phyloP scores from a whole-genome alignment of 768 basidiomycete genomes.

The Rhodosporidiobolus sp. region DNA sequence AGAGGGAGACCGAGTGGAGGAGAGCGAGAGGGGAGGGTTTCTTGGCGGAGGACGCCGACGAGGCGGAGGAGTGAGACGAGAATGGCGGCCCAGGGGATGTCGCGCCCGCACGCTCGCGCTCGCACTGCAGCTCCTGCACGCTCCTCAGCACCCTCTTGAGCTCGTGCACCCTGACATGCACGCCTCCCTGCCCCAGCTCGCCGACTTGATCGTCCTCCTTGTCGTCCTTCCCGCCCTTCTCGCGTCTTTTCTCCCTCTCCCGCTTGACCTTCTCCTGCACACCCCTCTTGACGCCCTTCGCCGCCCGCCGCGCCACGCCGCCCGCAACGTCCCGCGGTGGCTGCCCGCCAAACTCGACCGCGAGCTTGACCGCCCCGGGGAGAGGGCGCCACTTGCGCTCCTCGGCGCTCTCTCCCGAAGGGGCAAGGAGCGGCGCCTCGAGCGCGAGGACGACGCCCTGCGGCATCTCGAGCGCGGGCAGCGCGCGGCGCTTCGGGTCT shows the following conservation, averaged over 20 bases:
- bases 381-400: neutral
- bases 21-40: slow-evolving; percentile 8
- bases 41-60: neutral
- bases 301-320: neutral
- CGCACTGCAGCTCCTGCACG: neutral
- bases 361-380: neutral
- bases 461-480: slow-evolving; percentile 8
- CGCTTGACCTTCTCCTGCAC: neutral
- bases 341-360: slow-evolving; percentile 3
- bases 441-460: neutral
- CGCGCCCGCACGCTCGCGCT: neutral
- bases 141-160: slow-evolving; percentile 8
- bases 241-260: neutral
- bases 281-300: neutral
- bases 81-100: neutral
- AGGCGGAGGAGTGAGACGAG: neutral
- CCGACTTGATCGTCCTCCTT: neutral
- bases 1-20: slow-evolving; percentile 14
- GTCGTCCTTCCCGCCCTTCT: neutral
- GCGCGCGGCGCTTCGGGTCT: too few relatives aligned
- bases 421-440: neutral
- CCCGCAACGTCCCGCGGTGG: neutral
- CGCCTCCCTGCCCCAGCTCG: neutral
- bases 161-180: slow-evolving; percentile 28
- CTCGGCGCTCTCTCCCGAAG: neutral